A percentile compares a stretch with the other conserved stretches of the same genome.
Conservation (phyloP, 805 yeast species). For the Suhomyces kilbournensis region DNA sequence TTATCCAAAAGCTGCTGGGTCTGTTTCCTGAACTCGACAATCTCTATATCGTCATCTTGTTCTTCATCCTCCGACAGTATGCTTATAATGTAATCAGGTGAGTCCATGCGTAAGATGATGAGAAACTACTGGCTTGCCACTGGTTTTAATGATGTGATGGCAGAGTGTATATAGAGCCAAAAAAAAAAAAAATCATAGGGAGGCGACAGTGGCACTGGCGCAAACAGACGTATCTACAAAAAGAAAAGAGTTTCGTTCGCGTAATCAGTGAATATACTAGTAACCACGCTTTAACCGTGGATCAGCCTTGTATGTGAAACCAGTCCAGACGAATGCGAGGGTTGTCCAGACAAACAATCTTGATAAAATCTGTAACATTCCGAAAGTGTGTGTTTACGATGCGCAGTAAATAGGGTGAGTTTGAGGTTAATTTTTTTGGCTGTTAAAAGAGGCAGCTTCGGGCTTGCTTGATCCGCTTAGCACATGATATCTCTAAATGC, state of each 20-base stretch:
- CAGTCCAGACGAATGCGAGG: neutral
- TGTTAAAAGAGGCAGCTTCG: neutral
- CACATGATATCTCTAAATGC: neutral
- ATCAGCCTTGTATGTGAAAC: neutral
- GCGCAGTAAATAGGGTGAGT: neutral
- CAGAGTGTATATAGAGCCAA: neutral
- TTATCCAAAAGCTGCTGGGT: conserved; percentile 32
- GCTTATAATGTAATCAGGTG: conserved; percentile 8
- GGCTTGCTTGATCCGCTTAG: neutral
- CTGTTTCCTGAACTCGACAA: conserved; percentile 36
- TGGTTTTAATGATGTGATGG: neutral
- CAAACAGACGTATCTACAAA: neutral
- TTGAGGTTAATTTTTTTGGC: neutral
- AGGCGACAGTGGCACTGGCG: neutral
- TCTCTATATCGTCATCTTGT: conserved; percentile 32
- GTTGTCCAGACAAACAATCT: neutral
- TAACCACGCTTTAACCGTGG: neutral
- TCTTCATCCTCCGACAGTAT: conserved; percentile 22
- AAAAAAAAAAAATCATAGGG: neutral
- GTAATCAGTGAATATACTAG: neutral
- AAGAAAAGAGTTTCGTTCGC: neutral
- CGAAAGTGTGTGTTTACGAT: neutral
- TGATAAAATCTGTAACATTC: too few relatives aligned
- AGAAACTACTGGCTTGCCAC: neutral
- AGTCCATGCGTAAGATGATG: neutral